These are phyloP conservation scores for Eutypella sp. DNA, from an alignment of 2,329 filamentous ascomycete species.

Conservation along the genomic window DNA sequence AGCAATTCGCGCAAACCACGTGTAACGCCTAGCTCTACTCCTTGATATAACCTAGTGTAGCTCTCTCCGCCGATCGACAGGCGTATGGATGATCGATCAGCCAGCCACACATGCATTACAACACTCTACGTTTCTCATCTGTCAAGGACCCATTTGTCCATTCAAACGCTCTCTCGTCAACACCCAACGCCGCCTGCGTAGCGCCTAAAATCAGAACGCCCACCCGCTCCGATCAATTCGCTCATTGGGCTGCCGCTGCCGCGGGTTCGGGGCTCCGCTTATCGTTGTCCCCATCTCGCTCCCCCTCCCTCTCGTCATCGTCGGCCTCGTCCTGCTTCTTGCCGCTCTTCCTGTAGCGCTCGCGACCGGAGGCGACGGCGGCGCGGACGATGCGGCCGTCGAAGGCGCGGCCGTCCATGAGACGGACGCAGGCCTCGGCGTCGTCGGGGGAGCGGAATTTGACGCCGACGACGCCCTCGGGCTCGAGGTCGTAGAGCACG, in stretches of 20 bases:
- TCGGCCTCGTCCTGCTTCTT: slow-evolving; percentile 36
- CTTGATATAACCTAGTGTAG: too few species aligned
- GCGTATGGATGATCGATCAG: too few species aligned
- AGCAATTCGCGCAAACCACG: too few species aligned
- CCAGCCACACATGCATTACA: too few species aligned
- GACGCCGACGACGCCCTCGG: slow-evolving; percentile 78
- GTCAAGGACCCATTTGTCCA: too few species aligned
- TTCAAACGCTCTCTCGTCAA: too few species aligned
- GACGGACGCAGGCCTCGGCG: slow-evolving; percentile 65
- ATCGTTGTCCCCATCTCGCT: background rate
- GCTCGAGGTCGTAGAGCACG: slow-evolving; percentile 81
- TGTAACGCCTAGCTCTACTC: too few species aligned
- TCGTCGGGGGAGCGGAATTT: slow-evolving; percentile 69
- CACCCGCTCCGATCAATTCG: too few species aligned
- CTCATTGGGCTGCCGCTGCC: background rate
- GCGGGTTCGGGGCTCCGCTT: background rate
- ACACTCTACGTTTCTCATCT: too few species aligned
- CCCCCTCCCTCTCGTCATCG: slow-evolving; percentile 16
- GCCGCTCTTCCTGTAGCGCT: slow-evolving; percentile 68
- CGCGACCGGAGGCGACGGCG: slow-evolving; percentile 63
- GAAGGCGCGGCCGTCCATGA: slow-evolving; percentile 79
- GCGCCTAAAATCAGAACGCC: too few species aligned
- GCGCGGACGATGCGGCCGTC: slow-evolving; percentile 68
- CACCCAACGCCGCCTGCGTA: too few species aligned
- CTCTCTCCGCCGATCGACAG: too few species aligned